Evolutionary conservation across 1,139 yeast species (phyloP).

Genomic region (Trichomonascaceae sp.): DNA sequence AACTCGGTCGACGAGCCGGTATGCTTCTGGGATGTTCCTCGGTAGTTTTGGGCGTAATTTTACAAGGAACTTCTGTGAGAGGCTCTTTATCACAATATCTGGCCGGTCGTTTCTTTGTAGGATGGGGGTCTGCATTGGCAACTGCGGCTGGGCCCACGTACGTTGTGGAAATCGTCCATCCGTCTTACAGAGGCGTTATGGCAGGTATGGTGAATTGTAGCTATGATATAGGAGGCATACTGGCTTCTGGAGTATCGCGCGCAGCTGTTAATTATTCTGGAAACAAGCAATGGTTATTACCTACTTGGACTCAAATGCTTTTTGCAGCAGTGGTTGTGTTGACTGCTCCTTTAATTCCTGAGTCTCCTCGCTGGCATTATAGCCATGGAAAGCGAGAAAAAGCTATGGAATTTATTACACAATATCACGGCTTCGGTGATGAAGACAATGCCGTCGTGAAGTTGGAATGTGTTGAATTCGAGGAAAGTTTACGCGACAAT

Average conservation of each 20-base stretch:
- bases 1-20: conserved; percentile 16
- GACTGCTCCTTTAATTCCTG: conserved; percentile 59
- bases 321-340: conserved; percentile 42
- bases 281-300: conserved; percentile 40
- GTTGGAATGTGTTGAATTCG: conserved; percentile 20
- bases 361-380: conserved; percentile 61
- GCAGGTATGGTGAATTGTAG: conserved; percentile 38
- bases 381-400: conserved; percentile 40
- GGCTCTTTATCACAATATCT: conserved; percentile 14
- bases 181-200: conserved; percentile 19
- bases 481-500: conserved; percentile 13
- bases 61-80: conserved; percentile 13
- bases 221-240: conserved; percentile 42
- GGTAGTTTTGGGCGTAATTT: conserved; percentile 13
- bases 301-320: conserved; percentile 41
- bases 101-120: conserved; percentile 22
- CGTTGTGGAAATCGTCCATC: conserved; percentile 20
- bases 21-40: conserved; percentile 13
- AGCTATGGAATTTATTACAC: conserved; percentile 37
- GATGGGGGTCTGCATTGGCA: conserved; percentile 22
- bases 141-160: conserved; percentile 20
- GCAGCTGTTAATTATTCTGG: conserved; percentile 32
- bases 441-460: conserved; percentile 16
- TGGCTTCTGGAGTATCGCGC: conserved; percentile 44
- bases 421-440: conserved; percentile 24